Evolutionary conservation across 805 yeast species (phyloP).

Genomic region (Cephaloascus fragrans): DNA sequence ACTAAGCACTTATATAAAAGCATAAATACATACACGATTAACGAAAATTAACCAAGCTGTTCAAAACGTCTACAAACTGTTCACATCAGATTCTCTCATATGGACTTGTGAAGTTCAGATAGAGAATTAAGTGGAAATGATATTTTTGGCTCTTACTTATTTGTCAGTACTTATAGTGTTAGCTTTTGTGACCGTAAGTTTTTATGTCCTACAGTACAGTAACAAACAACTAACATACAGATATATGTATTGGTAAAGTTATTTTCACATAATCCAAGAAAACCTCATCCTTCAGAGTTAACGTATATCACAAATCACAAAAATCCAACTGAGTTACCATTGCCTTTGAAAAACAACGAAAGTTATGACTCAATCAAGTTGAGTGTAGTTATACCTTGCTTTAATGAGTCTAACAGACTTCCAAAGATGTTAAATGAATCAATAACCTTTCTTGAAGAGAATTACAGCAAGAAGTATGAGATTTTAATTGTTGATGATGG

Average conservation of each 20-base stretch:
- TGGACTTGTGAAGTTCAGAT: too few species aligned
- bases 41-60: too few species aligned
- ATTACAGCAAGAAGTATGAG: slow-evolving; percentile 44
- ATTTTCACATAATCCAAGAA: slow-evolving; percentile 58
- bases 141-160: too few species aligned
- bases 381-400: slow-evolving; percentile 89
- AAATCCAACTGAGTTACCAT: slow-evolving; percentile 15
- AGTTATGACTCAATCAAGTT: slow-evolving; percentile 35
- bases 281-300: slow-evolving; percentile 41
- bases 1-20: too few species aligned
- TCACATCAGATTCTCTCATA: too few species aligned
- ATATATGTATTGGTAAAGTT: slow-evolving; percentile 31
- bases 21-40: too few species aligned
- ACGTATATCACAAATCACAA: slow-evolving; percentile 40
- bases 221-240: slow-evolving; percentile 3
- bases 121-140: too few species aligned
- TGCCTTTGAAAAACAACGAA: slow-evolving; percentile 20
- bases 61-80: too few species aligned
- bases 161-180: too few species aligned
- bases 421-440: slow-evolving; percentile 65
- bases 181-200: too few species aligned
- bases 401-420: slow-evolving; percentile 72
- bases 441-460: slow-evolving; percentile 36
- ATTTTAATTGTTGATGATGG: slow-evolving; percentile 89
- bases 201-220: too few species aligned